Conservation (phyloP, 169 alveolate species). For the Plasmodium knowlesi region DNA sequence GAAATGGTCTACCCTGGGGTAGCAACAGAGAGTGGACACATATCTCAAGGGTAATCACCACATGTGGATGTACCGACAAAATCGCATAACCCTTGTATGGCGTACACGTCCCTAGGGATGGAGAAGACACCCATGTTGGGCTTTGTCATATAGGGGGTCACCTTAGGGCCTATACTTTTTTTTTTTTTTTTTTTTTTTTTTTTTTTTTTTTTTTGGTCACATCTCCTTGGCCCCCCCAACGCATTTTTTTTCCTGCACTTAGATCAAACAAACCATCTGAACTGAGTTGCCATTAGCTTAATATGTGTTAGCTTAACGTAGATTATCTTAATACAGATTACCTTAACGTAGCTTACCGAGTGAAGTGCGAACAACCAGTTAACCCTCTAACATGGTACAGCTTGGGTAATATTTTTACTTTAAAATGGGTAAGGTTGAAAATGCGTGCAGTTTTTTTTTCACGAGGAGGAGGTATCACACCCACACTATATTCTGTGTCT, state of each 20-base stretch:
- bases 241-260: background rate
- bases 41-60: background rate
- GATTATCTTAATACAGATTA: too few relatives aligned
- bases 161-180: background rate
- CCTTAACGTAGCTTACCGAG: background rate
- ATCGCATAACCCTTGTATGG: background rate
- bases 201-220: background rate
- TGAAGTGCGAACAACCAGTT: background rate
- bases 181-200: too few relatives aligned
- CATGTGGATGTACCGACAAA: background rate
- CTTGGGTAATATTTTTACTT: background rate
- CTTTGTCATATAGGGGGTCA: background rate
- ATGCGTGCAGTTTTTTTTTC: background rate
- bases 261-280: background rate
- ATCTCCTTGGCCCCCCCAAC: background rate
- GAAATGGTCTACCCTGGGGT: conserved; percentile 8
- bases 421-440: background rate
- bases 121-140: background rate
- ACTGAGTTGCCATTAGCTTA: background rate
- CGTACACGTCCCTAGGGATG: background rate
- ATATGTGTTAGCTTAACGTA: too few relatives aligned
- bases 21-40: background rate
- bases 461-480: background rate
- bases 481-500: background rate
- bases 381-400: background rate